A percentile compares a stretch with the other conserved stretches of the same genome.
These are phyloP conservation scores for Lachancea fermentati DNA, from an alignment of 805 yeast species.

Conservation along the genomic window DNA sequence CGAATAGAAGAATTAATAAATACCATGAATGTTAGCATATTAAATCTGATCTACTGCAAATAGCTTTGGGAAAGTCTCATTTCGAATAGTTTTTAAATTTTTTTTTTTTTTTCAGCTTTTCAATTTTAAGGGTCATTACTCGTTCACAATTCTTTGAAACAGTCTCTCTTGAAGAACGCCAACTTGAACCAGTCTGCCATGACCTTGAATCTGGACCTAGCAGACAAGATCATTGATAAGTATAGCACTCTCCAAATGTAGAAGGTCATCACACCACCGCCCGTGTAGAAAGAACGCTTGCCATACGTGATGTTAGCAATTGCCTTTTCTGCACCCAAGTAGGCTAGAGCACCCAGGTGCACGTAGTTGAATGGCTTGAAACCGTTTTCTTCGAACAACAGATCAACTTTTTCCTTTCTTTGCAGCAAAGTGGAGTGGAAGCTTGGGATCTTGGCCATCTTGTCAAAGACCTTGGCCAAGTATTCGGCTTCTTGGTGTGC, in stretches of 20 bases:
- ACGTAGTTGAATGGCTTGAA: slow-evolving; percentile 67
- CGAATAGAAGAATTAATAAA: slow-evolving; percentile 5
- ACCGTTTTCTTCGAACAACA: slow-evolving; percentile 42
- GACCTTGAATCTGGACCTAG: slow-evolving; percentile 82
- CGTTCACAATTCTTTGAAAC: slow-evolving; percentile 66
- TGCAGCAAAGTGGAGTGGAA: slow-evolving; percentile 35
- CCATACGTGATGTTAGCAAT: slow-evolving; percentile 85
- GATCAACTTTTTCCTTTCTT: slow-evolving; percentile 37
- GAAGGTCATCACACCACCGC: slow-evolving; percentile 85
- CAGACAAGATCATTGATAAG: slow-evolving; percentile 81
- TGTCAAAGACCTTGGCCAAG: slow-evolving; percentile 67
- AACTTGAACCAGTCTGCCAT: slow-evolving; percentile 86
- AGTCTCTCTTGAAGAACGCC: slow-evolving; percentile 85
- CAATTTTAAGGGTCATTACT: slow-evolving; percentile 1
- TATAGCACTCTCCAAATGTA: slow-evolving; percentile 92
- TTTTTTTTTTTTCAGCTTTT: slow-evolving; percentile 1
- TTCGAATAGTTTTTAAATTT: neutral
- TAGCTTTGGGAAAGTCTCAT: too few species aligned
- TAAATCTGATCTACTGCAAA: too few species aligned
- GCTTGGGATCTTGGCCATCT: slow-evolving; percentile 37
- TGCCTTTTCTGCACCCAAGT: slow-evolving; percentile 89
- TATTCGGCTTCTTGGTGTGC: slow-evolving; percentile 90
- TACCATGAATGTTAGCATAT: neutral
- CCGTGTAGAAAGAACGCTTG: slow-evolving; percentile 72
- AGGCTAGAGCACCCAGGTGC: slow-evolving; percentile 90